Evolutionary conservation across 768 basidiomycete species (phyloP).

Genomic region (Scleroderma citrinum): DNA sequence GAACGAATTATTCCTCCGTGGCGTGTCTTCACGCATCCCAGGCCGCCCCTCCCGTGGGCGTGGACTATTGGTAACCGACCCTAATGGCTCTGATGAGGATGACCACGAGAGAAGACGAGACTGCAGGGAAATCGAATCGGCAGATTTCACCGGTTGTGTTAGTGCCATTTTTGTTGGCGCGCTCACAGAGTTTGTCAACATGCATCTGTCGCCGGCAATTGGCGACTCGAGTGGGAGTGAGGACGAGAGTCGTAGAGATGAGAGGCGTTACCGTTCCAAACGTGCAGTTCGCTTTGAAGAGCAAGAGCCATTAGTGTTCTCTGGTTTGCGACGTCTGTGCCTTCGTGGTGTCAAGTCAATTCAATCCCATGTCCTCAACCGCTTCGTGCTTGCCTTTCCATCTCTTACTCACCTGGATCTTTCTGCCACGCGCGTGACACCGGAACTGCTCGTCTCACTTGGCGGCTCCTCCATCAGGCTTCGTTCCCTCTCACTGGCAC

Average conservation of each 20-base stretch:
- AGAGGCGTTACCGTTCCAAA: slow-evolving; percentile 24
- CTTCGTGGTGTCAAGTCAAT: slow-evolving; percentile 80
- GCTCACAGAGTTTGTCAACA: slow-evolving; percentile 74
- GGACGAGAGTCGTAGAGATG: slow-evolving; percentile 28
- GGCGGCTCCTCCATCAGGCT: slow-evolving; percentile 66
- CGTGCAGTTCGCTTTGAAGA: slow-evolving; percentile 23
- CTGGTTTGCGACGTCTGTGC: slow-evolving; percentile 71
- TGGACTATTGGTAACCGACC: slow-evolving; percentile 38
- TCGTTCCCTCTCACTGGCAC: slow-evolving; percentile 73
- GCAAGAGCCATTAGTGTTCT: slow-evolving; percentile 56
- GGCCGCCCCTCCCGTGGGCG: slow-evolving; percentile 67
- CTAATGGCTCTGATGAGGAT: slow-evolving; percentile 64
- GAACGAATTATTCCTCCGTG: slow-evolving; percentile 86
- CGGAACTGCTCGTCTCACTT: slow-evolving; percentile 67
- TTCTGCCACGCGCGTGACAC: slow-evolving; percentile 77
- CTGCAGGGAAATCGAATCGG: slow-evolving; percentile 75
- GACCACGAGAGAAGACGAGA: slow-evolving; percentile 69
- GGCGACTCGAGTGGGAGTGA: slow-evolving; percentile 41
- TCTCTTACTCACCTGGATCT: slow-evolving; percentile 87
- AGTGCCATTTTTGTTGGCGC: slow-evolving; percentile 85
- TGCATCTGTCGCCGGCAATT: slow-evolving; percentile 45
- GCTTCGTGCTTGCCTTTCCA: slow-evolving; percentile 78
- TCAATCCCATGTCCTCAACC: slow-evolving; percentile 56
- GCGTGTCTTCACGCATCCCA: slow-evolving; percentile 60
- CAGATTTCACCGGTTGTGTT: slow-evolving; percentile 94